Percentiles rank a stretch among this genome's conserved stretches.
Conservation (phyloP, 768 basidiomycete species). For the Leucosporidium scottii region DNA sequence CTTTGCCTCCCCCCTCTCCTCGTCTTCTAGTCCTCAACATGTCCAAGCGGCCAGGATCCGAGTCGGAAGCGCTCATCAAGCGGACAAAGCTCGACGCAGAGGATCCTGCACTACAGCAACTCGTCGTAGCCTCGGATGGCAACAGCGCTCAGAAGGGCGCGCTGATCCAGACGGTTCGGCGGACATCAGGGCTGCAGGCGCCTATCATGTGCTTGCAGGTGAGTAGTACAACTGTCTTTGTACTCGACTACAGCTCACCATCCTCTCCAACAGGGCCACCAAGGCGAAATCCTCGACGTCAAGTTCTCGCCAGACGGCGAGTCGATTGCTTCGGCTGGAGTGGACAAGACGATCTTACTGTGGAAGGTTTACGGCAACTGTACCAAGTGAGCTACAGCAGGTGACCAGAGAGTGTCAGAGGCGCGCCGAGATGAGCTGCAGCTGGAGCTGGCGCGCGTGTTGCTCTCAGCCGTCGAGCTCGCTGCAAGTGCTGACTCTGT, state of each 20-base stretch:
- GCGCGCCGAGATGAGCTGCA: neutral
- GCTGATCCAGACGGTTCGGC: slow-evolving; percentile 56
- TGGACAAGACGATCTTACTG: slow-evolving; percentile 78
- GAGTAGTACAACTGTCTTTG: slow-evolving; percentile 44
- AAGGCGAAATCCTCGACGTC: slow-evolving; percentile 84
- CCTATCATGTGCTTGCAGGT: slow-evolving; percentile 91
- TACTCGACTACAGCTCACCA: neutral
- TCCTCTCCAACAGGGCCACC: neutral
- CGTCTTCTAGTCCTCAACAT: neutral
- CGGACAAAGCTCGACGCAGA: slow-evolving; percentile 36
- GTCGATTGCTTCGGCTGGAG: slow-evolving; percentile 84
- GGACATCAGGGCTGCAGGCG: slow-evolving; percentile 87
- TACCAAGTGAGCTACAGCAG: slow-evolving; percentile 18
- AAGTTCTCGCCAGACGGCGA: slow-evolving; percentile 91
- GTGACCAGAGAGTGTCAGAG: neutral
- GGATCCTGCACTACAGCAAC: slow-evolving; percentile 36
- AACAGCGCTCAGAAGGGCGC: slow-evolving; percentile 41
- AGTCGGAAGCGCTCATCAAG: slow-evolving; percentile 30
- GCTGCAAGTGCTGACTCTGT: neutral
- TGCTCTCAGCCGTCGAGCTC: neutral
- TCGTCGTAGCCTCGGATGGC: slow-evolving; percentile 43
- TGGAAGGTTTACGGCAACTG: slow-evolving; percentile 37
- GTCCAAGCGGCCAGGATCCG: slow-evolving; percentile 19
- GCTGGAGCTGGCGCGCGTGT: neutral
- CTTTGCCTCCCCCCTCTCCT: too few species aligned